Percentiles rank a stretch among this genome's conserved stretches.
phyloP scores from a whole-genome alignment of 495 filamentous ascomycete genomes.

The Articulospora tetracladia region DNA sequence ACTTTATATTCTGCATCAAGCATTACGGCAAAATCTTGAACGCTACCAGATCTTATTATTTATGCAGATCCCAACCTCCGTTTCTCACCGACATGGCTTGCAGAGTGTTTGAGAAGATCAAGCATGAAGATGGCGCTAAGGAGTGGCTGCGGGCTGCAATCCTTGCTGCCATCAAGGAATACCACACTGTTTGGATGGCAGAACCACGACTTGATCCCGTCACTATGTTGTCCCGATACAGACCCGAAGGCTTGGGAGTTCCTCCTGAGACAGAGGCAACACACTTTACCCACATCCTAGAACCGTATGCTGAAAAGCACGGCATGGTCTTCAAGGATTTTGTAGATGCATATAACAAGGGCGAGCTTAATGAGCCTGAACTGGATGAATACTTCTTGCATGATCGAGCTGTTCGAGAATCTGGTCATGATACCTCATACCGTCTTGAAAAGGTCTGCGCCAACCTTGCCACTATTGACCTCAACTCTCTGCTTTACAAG shows the following conservation, averaged over 20 bases:
- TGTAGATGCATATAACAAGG: slow-evolving; percentile 78
- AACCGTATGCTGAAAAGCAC: slow-evolving; percentile 83
- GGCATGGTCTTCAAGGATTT: slow-evolving; percentile 77
- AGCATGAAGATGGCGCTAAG: slow-evolving; percentile 66
- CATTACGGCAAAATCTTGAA: slow-evolving; percentile 99
- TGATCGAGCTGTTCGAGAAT: slow-evolving; percentile 90
- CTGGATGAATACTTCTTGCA: slow-evolving; percentile 94
- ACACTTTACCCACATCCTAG: slow-evolving; percentile 83
- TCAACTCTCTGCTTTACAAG: slow-evolving; percentile 92
- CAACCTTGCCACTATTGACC: slow-evolving; percentile 86
- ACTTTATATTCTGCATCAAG: slow-evolving; percentile 96
- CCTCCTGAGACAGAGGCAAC: slow-evolving; percentile 90
- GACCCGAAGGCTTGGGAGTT: slow-evolving; percentile 83
- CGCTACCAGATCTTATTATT: slow-evolving; percentile 93
- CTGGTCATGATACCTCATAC: slow-evolving; percentile 95
- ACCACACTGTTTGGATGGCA: slow-evolving; percentile 84
- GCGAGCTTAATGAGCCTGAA: slow-evolving; percentile 74
- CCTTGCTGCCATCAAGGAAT: slow-evolving; percentile 94
- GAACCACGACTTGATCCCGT: slow-evolving; percentile 73
- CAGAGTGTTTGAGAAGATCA: slow-evolving; percentile 82
- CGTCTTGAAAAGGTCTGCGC: slow-evolving; percentile 84
- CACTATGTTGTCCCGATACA: slow-evolving; percentile 85
- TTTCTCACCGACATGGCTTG: slow-evolving; percentile 98
- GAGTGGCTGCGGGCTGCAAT: slow-evolving; percentile 77
- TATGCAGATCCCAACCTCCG: slow-evolving; percentile 88